Evolutionary conservation across 2,329 filamentous ascomycete species (phyloP).

Genomic region (Macrophomina phaseolina): DNA sequence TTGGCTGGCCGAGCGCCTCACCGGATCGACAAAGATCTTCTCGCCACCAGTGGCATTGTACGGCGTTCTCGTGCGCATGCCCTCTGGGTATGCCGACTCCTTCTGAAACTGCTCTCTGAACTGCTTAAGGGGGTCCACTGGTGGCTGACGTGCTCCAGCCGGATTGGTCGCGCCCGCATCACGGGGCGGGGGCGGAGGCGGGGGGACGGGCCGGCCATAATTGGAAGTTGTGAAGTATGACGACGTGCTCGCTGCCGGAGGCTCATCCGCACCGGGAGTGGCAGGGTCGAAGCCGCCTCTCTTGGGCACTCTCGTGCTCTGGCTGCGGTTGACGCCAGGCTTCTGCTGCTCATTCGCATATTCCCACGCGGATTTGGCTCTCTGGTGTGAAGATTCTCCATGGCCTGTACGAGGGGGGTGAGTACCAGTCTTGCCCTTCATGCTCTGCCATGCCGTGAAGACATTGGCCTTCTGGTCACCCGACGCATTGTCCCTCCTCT

Average conservation of each 20-base stretch:
- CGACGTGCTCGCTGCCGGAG: slow-evolving; percentile 59
- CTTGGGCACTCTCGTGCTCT: slow-evolving; percentile 53
- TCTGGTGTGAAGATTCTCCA: slow-evolving; percentile 9
- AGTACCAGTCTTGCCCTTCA: slow-evolving; percentile 45
- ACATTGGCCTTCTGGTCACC: slow-evolving; percentile 48
- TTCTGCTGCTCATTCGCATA: slow-evolving; percentile 36
- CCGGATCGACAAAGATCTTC: slow-evolving; percentile 60
- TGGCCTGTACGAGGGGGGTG: background rate
- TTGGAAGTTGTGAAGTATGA: slow-evolving; percentile 50
- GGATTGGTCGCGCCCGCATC: background rate
- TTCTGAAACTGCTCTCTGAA: slow-evolving; percentile 37
- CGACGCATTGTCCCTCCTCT: slow-evolving; percentile 42
- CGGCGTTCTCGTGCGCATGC: slow-evolving; percentile 55
- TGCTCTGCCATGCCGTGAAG: slow-evolving; percentile 57
- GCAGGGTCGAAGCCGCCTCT: slow-evolving; percentile 64
- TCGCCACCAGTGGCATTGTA: slow-evolving; percentile 62
- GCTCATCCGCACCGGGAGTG: slow-evolving; percentile 64
- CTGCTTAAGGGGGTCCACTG: slow-evolving; percentile 46
- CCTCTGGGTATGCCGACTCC: slow-evolving; percentile 53
- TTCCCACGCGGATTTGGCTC: slow-evolving; percentile 28
- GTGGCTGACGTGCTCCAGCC: slow-evolving; percentile 41
- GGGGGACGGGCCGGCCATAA: slow-evolving; percentile 34
- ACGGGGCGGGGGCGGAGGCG: slow-evolving; percentile 27
- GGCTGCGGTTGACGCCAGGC: slow-evolving; percentile 45
- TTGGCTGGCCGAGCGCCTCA: slow-evolving; percentile 60